Base-by-base conservation (phyloP, 345 rosid genomes). In the Eucalyptus marginata region DNA sequence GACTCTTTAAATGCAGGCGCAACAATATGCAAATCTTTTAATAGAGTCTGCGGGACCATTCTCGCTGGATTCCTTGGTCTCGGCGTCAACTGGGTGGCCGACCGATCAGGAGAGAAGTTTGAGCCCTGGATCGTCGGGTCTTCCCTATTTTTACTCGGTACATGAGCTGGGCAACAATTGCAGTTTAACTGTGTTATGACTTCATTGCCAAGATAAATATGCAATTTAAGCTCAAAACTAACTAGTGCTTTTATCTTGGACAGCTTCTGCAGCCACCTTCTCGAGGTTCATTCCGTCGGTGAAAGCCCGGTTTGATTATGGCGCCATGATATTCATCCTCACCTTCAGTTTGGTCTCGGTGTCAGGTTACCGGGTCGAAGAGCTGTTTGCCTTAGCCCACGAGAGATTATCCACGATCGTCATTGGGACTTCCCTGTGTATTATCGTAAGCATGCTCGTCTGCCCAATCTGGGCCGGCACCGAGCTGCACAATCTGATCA, bases 391-490 rank as follows among this genome's bases (percentile, higher is more conserved):
- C 12, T 2, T 97, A 89, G 98, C 97, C 87, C 92, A 90, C 33
- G 89, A 92, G 68, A 95, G 99, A 91, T 22, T 93, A 49, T 93
- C 96, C 58, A 95, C 98, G 12, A 90, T 96, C 31, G 92, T 90
- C 9, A 91, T 94, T 22, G 97, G 99, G 66, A 90, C 95, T 81
- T 89, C 97, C 87, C 76, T 95, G 14, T 95, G 97, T 94, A 92
- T 96, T 54, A 64, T 93, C 86, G 90, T 93, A 33, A 93, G 94
- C 94, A 93, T 93, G 90, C 81, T 95, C 52, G 87, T 94, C 86
- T 96, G 92, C 86, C 99, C 97, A 81, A 92, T 95, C 18, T 97
- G 98, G 98, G 99, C 97, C 13, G 98, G 99, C 27, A 68, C 87
- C 40, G 95, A 97, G 91, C 99, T 96, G 89, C 97, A 97, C 89